Conservation (phyloP, 768 basidiomycete genomes). For the Fomitopsis pulvina region DNA sequence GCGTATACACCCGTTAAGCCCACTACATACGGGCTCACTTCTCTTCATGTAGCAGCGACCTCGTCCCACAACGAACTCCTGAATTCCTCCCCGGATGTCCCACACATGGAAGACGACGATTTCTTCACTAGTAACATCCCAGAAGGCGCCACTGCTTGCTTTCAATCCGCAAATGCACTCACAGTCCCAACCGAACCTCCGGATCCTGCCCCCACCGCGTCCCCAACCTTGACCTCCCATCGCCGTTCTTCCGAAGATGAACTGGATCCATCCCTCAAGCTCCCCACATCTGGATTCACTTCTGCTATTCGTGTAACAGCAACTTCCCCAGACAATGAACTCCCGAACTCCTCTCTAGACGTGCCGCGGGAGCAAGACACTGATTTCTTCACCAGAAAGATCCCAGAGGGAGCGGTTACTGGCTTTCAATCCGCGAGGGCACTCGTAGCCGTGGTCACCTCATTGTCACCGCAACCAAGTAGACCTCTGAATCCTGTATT, state of each 20-base stretch:
- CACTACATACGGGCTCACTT: constrained; percentile 2
- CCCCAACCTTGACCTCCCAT: neutral
- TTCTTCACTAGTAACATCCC: constrained; percentile 6
- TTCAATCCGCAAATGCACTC: constrained; percentile 10
- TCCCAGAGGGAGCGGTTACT: neutral
- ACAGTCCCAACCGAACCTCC: too few relatives aligned
- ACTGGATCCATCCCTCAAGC: neutral
- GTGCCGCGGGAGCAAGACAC: constrained; percentile 1
- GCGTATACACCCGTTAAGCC: neutral
- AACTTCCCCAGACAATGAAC: neutral
- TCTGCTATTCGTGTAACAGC: constrained; percentile 6
- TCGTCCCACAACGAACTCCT: neutral
- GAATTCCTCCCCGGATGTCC: constrained; percentile 7
- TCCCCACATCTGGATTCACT: constrained; percentile 1
- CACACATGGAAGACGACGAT: neutral
- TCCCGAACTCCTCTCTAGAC: constrained; percentile 9
- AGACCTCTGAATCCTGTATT: neutral
- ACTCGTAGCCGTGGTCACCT: neutral
- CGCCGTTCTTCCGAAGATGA: neutral
- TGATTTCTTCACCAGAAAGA: constrained; percentile 6
- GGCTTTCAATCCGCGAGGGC: constrained; percentile 12
- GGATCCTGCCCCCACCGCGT: too few relatives aligned
- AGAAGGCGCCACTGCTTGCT: constrained; percentile 1
- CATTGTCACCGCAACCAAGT: neutral
- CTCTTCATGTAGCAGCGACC: constrained; percentile 2